Percentiles rank a stretch among this genome's conserved stretches.
Evolutionary conservation across 2,329 filamentous ascomycete species (phyloP).

Genomic region (Fusarium sp.): DNA sequence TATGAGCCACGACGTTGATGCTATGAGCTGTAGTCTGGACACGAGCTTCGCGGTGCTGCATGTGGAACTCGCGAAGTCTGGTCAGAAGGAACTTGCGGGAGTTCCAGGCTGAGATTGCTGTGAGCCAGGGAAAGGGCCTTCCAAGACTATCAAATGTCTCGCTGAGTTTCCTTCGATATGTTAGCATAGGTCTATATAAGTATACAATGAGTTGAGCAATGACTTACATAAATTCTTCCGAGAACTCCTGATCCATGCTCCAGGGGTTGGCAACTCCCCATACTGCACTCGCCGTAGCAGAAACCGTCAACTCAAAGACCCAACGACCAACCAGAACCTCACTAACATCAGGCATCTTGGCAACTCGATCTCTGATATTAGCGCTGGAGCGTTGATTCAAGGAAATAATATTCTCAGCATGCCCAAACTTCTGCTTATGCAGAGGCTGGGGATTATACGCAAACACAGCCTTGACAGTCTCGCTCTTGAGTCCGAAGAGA

Average conservation of each 20-base stretch:
- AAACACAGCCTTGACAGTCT: slow-evolving; percentile 41
- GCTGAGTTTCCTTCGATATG: slow-evolving; percentile 40
- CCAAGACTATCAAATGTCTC: slow-evolving; percentile 47
- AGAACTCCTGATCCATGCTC: slow-evolving; percentile 47
- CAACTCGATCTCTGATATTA: slow-evolving; percentile 37
- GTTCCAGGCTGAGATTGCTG: slow-evolving; percentile 44
- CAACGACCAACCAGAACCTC: slow-evolving; percentile 43
- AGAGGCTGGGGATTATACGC: slow-evolving; percentile 44
- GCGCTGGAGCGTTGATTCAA: slow-evolving; percentile 41
- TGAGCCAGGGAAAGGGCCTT: slow-evolving; percentile 42
- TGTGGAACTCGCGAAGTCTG: slow-evolving; percentile 44
- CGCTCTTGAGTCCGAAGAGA: slow-evolving; percentile 42
- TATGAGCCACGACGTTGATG: slow-evolving; percentile 48
- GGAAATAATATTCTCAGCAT: slow-evolving; percentile 34
- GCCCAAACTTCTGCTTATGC: slow-evolving; percentile 46
- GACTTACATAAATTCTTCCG: slow-evolving; percentile 47
- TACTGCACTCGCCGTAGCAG: slow-evolving; percentile 48
- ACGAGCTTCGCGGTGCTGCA: slow-evolving; percentile 40
- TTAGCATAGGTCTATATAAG: slow-evolving; percentile 1
- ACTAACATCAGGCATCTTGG: slow-evolving; percentile 30
- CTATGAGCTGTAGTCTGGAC: slow-evolving; percentile 43
- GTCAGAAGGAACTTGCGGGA: slow-evolving; percentile 44
- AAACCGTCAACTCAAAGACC: slow-evolving; percentile 47
- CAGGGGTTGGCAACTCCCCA: slow-evolving; percentile 49
- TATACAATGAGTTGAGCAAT: rapidly evolving